Evolutionary conservation across 345 rosid species (phyloP).

Genomic region (Populus tremula): DNA sequence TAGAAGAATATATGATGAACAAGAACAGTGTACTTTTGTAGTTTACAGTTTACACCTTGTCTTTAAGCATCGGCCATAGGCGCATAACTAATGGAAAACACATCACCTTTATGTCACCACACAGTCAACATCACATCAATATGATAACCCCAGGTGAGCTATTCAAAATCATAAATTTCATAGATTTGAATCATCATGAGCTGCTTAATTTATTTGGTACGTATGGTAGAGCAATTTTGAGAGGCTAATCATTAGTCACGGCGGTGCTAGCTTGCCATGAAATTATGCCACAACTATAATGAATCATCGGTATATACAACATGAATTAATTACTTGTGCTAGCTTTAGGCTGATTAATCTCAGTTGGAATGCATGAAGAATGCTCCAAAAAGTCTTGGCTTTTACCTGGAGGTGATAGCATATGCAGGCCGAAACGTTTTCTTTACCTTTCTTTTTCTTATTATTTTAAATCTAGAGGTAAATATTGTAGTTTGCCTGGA

Average conservation of each 20-base stretch:
- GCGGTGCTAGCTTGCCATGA: too few relatives aligned
- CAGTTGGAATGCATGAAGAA: too few relatives aligned
- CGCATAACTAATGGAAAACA: slow-evolving; percentile 15
- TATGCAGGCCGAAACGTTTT: slow-evolving; percentile 18
- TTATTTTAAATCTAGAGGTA: not conserved
- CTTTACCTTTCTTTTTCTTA: not conserved
- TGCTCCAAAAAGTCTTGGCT: too few relatives aligned
- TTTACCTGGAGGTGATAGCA: too few relatives aligned
- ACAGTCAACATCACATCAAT: slow-evolving; percentile 22
- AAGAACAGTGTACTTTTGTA: slow-evolving; percentile 15
- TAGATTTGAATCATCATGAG: not conserved
- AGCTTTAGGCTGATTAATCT: too few relatives aligned
- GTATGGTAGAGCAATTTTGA: too few relatives aligned
- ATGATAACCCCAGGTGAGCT: not conserved
- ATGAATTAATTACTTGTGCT: too few relatives aligned
- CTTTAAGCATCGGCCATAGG: slow-evolving; percentile 12
- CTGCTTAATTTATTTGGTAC: not conserved
- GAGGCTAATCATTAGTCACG: not conserved
- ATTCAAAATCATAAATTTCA: not conserved
- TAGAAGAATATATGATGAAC: slow-evolving; percentile 18
- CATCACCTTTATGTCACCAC: slow-evolving; percentile 23
- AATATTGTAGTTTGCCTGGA: slow-evolving; percentile 9
- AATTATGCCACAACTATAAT: too few relatives aligned
- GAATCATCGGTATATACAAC: too few relatives aligned
- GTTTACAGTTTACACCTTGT: slow-evolving; percentile 18